These are phyloP conservation scores for Mortierella claussenii DNA, from an alignment of 192 early-diverging fungal genomes.

Conservation along the genomic window DNA sequence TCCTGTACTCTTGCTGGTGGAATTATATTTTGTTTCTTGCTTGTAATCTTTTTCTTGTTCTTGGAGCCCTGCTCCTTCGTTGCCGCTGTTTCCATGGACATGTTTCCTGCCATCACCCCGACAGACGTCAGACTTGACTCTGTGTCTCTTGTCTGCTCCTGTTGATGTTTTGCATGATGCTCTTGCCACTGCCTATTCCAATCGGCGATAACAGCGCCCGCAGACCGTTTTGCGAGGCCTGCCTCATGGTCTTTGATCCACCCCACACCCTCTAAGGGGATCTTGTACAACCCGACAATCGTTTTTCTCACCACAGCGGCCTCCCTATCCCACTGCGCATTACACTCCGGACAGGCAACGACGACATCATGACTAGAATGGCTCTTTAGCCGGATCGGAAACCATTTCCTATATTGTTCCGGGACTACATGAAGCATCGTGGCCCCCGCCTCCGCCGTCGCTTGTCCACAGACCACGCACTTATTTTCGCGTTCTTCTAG, in stretches of 20 bases:
- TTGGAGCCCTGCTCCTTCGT: background rate
- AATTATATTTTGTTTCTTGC: constrained; percentile 29
- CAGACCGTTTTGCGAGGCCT: constrained; percentile 33
- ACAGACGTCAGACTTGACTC: too few relatives aligned
- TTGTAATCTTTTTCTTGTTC: constrained; percentile 12
- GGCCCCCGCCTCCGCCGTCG: constrained; percentile 28
- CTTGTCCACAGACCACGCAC: constrained; percentile 36
- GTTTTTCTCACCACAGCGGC: constrained; percentile 33
- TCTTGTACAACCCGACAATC: constrained; percentile 23
- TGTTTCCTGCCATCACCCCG: too few relatives aligned
- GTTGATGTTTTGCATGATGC: background rate
- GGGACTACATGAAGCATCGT: constrained; percentile 51
- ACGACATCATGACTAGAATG: constrained; percentile 45
- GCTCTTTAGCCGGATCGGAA: constrained; percentile 42
- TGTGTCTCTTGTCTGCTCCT: background rate
- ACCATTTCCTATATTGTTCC: constrained; percentile 48
- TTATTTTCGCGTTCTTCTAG: constrained; percentile 49
- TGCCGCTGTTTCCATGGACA: background rate
- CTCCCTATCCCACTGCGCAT: constrained; percentile 46
- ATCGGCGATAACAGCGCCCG: constrained; percentile 33
- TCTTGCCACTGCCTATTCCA: constrained; percentile 36
- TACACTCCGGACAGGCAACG: constrained; percentile 48
- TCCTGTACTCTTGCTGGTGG: constrained; percentile 17
- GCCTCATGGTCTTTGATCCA: constrained; percentile 49
- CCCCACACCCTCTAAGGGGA: constrained; percentile 45